phyloP scores from a whole-genome alignment of 2,329 filamentous ascomycete species.

The Pseudogymnoascus pannorum region DNA sequence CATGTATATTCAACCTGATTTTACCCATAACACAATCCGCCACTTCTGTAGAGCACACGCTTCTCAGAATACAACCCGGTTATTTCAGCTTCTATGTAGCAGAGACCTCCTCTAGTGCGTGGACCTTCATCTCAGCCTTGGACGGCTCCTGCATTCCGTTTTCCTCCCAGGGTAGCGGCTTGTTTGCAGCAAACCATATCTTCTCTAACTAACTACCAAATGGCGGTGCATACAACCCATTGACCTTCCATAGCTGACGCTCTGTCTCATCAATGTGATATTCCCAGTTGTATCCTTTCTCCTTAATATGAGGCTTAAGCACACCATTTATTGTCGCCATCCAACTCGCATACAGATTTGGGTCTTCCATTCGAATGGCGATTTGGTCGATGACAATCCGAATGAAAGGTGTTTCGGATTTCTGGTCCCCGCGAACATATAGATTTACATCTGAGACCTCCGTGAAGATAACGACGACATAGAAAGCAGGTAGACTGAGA shows the following conservation, averaged over 20 bases:
- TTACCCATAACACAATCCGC: too few relatives aligned
- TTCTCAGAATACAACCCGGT: too few relatives aligned
- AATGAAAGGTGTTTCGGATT: slow-evolving; percentile 29
- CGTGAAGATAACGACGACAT: slow-evolving; percentile 37
- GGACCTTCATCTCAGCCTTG: too few relatives aligned
- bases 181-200: slow-evolving; percentile 24
- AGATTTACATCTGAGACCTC: slow-evolving; percentile 21
- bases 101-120: too few relatives aligned
- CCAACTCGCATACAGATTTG: slow-evolving; percentile 16
- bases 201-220: slow-evolving; percentile 30
- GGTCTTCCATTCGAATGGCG: slow-evolving; percentile 18
- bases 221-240: slow-evolving; percentile 34
- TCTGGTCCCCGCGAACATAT: slow-evolving; percentile 28
- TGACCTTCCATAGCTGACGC: slow-evolving; percentile 37
- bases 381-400: slow-evolving; percentile 27
- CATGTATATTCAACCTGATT: too few relatives aligned
- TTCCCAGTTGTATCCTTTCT: slow-evolving; percentile 39
- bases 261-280: slow-evolving; percentile 37
- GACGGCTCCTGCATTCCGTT: background rate
- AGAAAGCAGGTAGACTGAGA: slow-evolving; percentile 35
- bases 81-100: too few relatives aligned
- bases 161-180: slow-evolving; percentile 8
- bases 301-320: slow-evolving; percentile 34
- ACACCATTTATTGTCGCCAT: background rate
- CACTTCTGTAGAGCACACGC: too few relatives aligned